Conservation (phyloP, 306 rosid genomes). For the Corylus heterophylla region DNA sequence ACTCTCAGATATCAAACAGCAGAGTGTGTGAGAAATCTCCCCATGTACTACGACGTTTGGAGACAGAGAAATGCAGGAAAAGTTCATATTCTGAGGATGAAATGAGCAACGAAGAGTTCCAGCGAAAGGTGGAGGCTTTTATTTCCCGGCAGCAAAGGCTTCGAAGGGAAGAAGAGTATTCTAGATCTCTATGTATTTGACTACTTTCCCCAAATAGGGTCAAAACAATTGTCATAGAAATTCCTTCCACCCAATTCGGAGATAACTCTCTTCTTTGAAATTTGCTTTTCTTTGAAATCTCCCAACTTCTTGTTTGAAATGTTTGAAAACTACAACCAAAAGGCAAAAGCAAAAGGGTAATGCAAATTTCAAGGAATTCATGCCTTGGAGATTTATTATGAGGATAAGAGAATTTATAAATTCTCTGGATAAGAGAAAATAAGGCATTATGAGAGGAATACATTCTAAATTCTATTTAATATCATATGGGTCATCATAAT, state of each 20-base stretch:
- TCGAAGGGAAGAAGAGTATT: constrained; percentile 52
- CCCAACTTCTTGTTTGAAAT: not conserved
- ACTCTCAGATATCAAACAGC: constrained; percentile 33
- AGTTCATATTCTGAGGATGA: constrained; percentile 48
- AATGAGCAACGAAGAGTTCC: constrained; percentile 83
- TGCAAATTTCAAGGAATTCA: not conserved
- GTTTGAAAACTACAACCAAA: no score
- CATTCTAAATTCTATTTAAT: constrained; percentile 17
- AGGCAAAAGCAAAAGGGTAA: not conserved
- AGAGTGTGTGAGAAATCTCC: constrained; percentile 30
- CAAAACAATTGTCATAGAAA: not conserved
- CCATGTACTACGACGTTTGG: constrained; percentile 41
- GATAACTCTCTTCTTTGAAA: no score
- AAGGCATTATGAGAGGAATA: constrained; percentile 7
- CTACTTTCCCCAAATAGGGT: not conserved
- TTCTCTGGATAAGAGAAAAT: constrained; percentile 4
- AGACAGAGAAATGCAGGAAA: constrained; percentile 45
- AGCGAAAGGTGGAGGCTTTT: constrained; percentile 73
- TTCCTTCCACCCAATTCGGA: not conserved
- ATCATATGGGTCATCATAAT: not conserved
- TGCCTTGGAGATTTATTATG: not conserved
- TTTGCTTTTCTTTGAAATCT: constrained; percentile 1
- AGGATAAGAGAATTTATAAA: constrained; percentile 20
- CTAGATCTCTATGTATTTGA: not conserved
- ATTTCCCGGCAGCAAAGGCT: constrained; percentile 75